A percentile compares a stretch with the other conserved stretches of the same genome.
Evolutionary conservation across 2,329 filamentous ascomycete species (phyloP).

Genomic region (Paracorniculantispora psalliotae): DNA sequence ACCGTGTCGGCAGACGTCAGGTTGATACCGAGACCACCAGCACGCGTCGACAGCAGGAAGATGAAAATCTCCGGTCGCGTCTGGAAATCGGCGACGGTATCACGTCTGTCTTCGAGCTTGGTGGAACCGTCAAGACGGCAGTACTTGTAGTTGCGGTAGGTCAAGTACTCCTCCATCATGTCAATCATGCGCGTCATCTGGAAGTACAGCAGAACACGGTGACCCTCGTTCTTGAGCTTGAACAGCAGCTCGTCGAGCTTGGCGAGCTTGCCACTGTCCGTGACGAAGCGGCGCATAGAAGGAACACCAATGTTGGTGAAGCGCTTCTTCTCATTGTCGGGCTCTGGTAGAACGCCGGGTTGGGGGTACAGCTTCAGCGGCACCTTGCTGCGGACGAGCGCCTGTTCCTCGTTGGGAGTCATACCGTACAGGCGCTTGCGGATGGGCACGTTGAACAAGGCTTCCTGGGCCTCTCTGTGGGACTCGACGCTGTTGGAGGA

Average conservation of each 20-base stretch:
- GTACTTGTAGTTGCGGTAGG: slow-evolving; percentile 98
- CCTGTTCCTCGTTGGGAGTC: slow-evolving; percentile 60
- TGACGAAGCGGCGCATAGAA: slow-evolving; percentile 96
- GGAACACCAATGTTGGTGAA: slow-evolving; percentile 91
- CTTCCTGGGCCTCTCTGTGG: slow-evolving; percentile 62
- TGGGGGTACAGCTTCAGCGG: slow-evolving; percentile 61
- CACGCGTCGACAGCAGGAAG: slow-evolving; percentile 91
- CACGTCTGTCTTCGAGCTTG: slow-evolving; percentile 92
- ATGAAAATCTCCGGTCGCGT: slow-evolving; percentile 92
- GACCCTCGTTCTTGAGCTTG: slow-evolving; percentile 84
- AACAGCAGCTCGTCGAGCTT: slow-evolving; percentile 83
- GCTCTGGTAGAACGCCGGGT: slow-evolving; percentile 64
- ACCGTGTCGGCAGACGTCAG: slow-evolving; percentile 94
- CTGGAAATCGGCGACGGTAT: slow-evolving; percentile 96
- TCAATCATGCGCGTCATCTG: slow-evolving; percentile 99
- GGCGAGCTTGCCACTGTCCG: slow-evolving; percentile 92
- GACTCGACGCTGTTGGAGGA: slow-evolving; percentile 64
- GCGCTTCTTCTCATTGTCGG: slow-evolving; percentile 73
- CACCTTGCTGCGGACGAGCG: slow-evolving; percentile 68
- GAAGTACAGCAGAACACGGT: slow-evolving; percentile 96
- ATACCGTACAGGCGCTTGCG: slow-evolving; percentile 71
- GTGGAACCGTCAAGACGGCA: slow-evolving; percentile 94
- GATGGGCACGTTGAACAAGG: slow-evolving; percentile 73
- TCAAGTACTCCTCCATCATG: slow-evolving; percentile 97
- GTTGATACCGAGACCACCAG: slow-evolving; percentile 97